Percentiles rank a stretch among this genome's conserved stretches.
phyloP scores from a whole-genome alignment of 2,329 filamentous ascomycete genomes.

The Neofusicoccum laricinum region DNA sequence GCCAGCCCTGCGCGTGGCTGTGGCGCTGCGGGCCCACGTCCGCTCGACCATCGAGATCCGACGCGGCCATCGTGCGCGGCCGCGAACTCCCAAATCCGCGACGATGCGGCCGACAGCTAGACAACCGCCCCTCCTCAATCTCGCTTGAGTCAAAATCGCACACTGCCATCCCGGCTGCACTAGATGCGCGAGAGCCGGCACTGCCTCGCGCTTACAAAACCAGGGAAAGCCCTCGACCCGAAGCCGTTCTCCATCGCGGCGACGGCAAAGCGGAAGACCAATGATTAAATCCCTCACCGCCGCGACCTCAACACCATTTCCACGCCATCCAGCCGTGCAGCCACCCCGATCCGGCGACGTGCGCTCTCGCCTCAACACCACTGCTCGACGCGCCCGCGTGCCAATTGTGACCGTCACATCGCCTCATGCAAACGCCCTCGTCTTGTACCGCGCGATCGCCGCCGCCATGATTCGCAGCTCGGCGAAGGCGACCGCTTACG shows the following conservation, averaged over 20 bases:
- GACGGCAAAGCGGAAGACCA: background rate
- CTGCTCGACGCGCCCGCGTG: background rate
- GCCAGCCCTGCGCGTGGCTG: background rate
- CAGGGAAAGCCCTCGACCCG: constrained; percentile 2
- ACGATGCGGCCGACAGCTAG: background rate
- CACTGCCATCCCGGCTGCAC: background rate
- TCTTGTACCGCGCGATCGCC: background rate
- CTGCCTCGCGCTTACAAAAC: constrained; percentile 4
- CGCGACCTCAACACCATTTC: constrained; percentile 9
- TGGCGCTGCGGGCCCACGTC: background rate
- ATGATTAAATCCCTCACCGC: constrained; percentile 14
- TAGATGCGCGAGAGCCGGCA: background rate
- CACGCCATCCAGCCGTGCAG: background rate
- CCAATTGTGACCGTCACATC: constrained; percentile 7
- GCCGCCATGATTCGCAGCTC: background rate
- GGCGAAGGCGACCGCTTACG: background rate
- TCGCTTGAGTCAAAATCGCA: background rate
- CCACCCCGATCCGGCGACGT: constrained; percentile 6
- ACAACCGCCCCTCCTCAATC: background rate
- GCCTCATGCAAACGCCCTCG: background rate
- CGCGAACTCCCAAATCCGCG: background rate
- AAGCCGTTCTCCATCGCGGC: background rate
- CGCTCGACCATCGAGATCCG: background rate
- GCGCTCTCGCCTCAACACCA: constrained; percentile 1
- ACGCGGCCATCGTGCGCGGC: background rate